phyloP scores from a whole-genome alignment of 1,284 basidiomycete species.

The Ceratobasidium sp. region DNA sequence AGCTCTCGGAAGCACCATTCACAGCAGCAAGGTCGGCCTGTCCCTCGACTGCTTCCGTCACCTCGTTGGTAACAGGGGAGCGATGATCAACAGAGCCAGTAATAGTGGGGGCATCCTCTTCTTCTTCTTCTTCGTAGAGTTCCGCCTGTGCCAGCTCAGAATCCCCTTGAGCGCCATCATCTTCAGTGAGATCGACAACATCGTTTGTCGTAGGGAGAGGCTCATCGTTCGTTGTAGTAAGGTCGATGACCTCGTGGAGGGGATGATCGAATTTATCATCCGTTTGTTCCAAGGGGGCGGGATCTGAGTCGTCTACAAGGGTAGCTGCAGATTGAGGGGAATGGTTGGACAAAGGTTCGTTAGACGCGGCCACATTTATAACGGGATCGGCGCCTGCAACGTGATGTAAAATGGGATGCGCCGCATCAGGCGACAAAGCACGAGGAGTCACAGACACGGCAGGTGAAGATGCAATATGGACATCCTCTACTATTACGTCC shows the following conservation, averaged over 20 bases:
- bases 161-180: slow-evolving; percentile 6
- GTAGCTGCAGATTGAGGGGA: slow-evolving; percentile 34
- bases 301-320: slow-evolving; percentile 27
- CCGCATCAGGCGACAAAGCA: not conserved
- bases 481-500: slow-evolving; percentile 24
- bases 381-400: slow-evolving; percentile 13
- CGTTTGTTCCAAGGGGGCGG: not conserved
- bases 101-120: not conserved
- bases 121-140: not conserved
- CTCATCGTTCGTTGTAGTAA: slow-evolving; percentile 9
- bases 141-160: not conserved
- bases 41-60: not conserved
- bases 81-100: not conserved
- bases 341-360: slow-evolving; percentile 6
- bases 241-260: slow-evolving; percentile 28
- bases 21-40: not conserved
- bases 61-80: not conserved
- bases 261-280: not conserved
- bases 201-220: not conserved
- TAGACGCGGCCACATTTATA: slow-evolving; percentile 24
- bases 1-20: not conserved
- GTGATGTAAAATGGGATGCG: slow-evolving; percentile 30
- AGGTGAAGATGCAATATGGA: slow-evolving; percentile 19
- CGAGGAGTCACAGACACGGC: slow-evolving; percentile 8
- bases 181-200: not conserved